These are phyloP conservation scores for Yamagishiella unicocca DNA, from an alignment of 139 green algal genomes.

Conservation along the genomic window DNA sequence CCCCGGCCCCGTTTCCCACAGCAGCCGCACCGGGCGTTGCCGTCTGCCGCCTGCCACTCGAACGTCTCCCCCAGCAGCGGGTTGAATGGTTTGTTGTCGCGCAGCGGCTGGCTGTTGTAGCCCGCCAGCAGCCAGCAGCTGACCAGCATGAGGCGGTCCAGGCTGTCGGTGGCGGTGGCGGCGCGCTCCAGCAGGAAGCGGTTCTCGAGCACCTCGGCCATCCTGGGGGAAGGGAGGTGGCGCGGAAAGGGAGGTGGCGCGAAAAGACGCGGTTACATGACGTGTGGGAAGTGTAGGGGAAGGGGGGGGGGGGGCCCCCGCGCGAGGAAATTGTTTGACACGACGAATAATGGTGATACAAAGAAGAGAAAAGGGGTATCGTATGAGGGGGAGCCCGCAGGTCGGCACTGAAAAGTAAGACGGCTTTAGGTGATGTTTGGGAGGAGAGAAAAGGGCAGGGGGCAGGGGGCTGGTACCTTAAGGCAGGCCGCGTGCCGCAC, in stretches of 20 bases:
- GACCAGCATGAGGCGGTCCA: conserved; percentile 73
- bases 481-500: too few relatives aligned
- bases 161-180: conserved; percentile 58
- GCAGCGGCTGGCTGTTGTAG: conserved; percentile 56
- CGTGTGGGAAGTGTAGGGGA: not conserved
- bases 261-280: too few relatives aligned
- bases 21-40: conserved; percentile 40
- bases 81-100: conserved; percentile 89
- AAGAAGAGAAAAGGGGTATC: too few relatives aligned
- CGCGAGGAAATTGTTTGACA: too few relatives aligned
- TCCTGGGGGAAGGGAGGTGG: conserved; percentile 43
- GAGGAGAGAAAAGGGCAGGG: too few relatives aligned
- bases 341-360: too few relatives aligned
- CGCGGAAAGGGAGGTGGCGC: not conserved
- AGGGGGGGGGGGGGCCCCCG: too few relatives aligned
- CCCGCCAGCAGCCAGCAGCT: conserved; percentile 72
- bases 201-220: conserved; percentile 60
- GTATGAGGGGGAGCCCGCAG: too few relatives aligned
- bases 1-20: too few relatives aligned
- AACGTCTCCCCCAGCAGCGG: conserved; percentile 94
- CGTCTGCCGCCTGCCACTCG: conserved; percentile 80
- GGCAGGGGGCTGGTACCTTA: too few relatives aligned
- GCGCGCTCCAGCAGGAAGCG: conserved; percentile 71
- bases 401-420: too few relatives aligned
- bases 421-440: too few relatives aligned